Evolutionary conservation across 148 eudicot species (phyloP).

Genomic region (Amaranthus cruentus): DNA sequence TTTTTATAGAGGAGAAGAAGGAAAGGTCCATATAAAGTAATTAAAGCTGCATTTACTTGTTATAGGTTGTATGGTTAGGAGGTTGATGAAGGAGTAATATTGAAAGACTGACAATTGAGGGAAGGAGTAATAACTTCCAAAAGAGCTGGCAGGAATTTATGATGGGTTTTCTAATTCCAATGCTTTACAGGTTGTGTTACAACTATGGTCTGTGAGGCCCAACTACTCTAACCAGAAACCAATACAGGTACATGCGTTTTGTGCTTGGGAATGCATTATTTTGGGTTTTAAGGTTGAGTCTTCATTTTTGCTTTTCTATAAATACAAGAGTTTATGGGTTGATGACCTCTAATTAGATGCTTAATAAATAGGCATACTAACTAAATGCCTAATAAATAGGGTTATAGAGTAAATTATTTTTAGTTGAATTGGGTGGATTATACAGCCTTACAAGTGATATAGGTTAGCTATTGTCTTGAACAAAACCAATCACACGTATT

Average conservation of each 20-base stretch:
- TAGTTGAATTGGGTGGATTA: too few relatives aligned
- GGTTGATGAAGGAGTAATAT: constrained; percentile 13
- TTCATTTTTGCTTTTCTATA: too few relatives aligned
- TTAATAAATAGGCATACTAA: too few relatives aligned
- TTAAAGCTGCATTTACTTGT: constrained; percentile 28
- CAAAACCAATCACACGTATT: too few relatives aligned
- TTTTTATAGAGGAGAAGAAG: background rate
- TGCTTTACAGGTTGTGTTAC: constrained; percentile 13
- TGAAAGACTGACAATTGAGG: constrained; percentile 14
- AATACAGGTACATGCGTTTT: constrained; percentile 5
- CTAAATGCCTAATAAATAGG: too few relatives aligned
- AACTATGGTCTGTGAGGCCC: constrained; percentile 30
- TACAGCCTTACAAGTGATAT: too few relatives aligned
- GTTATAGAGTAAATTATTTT: too few relatives aligned
- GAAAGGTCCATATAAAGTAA: constrained; percentile 9
- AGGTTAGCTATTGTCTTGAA: too few relatives aligned
- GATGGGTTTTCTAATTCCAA: constrained; percentile 19
- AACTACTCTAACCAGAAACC: constrained; percentile 24
- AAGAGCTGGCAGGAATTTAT: constrained; percentile 31
- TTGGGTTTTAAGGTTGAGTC: background rate
- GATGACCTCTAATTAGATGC: too few relatives aligned
- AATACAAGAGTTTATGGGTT: too few relatives aligned
- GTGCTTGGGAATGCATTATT: constrained; percentile 16
- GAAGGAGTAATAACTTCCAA: constrained; percentile 1
- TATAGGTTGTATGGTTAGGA: constrained; percentile 16